Evolutionary conservation across 768 basidiomycete genomes (phyloP).

Genomic region (Rhodosporidiobolus sp.): DNA sequence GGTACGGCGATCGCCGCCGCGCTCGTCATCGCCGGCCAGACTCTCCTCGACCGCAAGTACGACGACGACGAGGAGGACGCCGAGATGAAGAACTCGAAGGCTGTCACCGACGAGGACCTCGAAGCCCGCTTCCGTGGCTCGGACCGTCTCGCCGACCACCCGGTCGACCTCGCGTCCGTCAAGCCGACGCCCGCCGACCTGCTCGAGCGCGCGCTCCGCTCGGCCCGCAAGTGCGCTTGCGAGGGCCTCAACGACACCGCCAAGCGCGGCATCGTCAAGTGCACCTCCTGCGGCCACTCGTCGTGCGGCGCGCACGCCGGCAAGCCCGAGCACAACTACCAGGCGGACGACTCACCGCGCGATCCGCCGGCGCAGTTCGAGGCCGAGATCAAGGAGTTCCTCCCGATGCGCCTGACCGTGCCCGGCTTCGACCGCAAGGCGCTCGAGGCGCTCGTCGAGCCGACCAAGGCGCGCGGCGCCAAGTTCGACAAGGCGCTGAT

Average conservation of each 20-base stretch:
- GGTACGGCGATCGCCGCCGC: constrained; percentile 84
- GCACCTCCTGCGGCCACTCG: constrained; percentile 70
- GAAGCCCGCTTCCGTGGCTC: constrained; percentile 56
- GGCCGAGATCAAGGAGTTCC: constrained; percentile 68
- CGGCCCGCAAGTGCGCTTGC: constrained; percentile 79
- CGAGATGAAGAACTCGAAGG: constrained; percentile 57
- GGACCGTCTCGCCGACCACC: constrained; percentile 59
- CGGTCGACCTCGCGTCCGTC: constrained; percentile 29
- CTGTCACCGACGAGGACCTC: constrained; percentile 71
- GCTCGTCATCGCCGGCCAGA: constrained; percentile 59
- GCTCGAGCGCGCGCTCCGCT: constrained; percentile 63
- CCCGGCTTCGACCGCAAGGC: constrained; percentile 48
- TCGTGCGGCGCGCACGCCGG: constrained; percentile 84
- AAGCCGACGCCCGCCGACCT: constrained; percentile 56
- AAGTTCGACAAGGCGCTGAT: background rate
- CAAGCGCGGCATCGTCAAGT: constrained; percentile 62
- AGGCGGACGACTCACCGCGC: constrained; percentile 52
- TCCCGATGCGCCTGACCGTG: constrained; percentile 77
- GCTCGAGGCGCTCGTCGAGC: constrained; percentile 7
- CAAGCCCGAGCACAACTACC: constrained; percentile 79
- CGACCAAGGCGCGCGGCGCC: constrained; percentile 11
- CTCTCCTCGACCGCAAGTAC: constrained; percentile 9
- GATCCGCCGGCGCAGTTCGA: constrained; percentile 69
- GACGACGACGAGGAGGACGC: constrained; percentile 48
- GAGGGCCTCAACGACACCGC: constrained; percentile 82